phyloP scores from a whole-genome alignment of 2,329 filamentous ascomycete genomes.

The Xylaria arbuscula region DNA sequence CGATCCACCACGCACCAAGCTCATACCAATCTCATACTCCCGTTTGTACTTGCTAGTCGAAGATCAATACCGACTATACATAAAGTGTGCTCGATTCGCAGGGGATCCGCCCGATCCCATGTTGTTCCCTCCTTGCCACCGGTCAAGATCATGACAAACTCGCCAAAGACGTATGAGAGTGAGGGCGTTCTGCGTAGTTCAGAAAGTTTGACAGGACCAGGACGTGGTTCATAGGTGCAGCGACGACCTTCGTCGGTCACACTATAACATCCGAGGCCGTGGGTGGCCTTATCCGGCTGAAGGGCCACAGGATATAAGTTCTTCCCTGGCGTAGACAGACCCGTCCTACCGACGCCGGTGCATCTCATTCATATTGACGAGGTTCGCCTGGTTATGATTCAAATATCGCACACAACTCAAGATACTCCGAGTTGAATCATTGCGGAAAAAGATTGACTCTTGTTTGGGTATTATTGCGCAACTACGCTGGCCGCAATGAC shows the following conservation, averaged over 20 bases:
- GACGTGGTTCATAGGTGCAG: background rate
- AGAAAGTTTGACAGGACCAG: background rate
- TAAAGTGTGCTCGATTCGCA: background rate
- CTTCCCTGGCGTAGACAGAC: slow-evolving; percentile 9
- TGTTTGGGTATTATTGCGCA: slow-evolving; percentile 1
- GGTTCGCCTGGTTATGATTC: background rate
- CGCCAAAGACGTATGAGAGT: background rate
- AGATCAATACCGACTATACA: background rate
- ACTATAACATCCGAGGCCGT: slow-evolving; percentile 20
- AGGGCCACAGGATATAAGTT: slow-evolving; percentile 23
- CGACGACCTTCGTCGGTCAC: slow-evolving; percentile 13
- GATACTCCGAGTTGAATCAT: background rate
- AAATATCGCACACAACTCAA: slow-evolving; percentile 7
- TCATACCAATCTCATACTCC: background rate
- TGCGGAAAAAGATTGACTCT: background rate
- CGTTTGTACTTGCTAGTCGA: slow-evolving; percentile 2
- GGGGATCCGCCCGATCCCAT: background rate
- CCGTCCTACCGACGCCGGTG: background rate
- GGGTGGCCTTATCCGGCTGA: slow-evolving; percentile 8
- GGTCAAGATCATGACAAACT: slow-evolving; percentile 16
- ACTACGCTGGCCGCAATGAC: slow-evolving; percentile 39
- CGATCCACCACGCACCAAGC: slow-evolving; percentile 20
- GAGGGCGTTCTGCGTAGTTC: slow-evolving; percentile 19
- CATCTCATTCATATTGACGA: background rate
- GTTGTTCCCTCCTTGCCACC: background rate